phyloP scores from a whole-genome alignment of 1,139 yeast genomes.

The Yamadazyma aaseri region DNA sequence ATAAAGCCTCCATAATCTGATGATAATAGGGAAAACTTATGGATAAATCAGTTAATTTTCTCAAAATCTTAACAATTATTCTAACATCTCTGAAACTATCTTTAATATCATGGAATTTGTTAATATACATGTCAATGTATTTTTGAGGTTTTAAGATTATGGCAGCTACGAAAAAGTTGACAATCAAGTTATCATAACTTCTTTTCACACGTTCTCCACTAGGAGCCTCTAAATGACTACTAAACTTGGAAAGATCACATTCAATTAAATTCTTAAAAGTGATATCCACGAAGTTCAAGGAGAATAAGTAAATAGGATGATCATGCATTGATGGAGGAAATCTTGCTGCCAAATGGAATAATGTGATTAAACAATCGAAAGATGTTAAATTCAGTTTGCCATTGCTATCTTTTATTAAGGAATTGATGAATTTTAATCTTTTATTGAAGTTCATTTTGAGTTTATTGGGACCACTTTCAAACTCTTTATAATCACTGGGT shows the following conservation, averaged over 20 bases:
- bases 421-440: constrained; percentile 33
- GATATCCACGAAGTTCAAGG: constrained; percentile 37
- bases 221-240: constrained; percentile 15
- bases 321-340: constrained; percentile 21
- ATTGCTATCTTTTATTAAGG: constrained; percentile 34
- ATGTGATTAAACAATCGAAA: constrained; percentile 41
- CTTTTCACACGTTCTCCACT: constrained; percentile 11
- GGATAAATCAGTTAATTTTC: constrained; percentile 33
- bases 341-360: constrained; percentile 44
- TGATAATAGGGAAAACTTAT: constrained; percentile 24
- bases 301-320: constrained; percentile 46
- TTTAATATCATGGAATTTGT: constrained; percentile 24
- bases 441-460: constrained; percentile 35
- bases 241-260: constrained; percentile 13
- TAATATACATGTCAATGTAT: constrained; percentile 26
- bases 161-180: constrained; percentile 44
- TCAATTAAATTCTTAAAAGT: constrained; percentile 29
- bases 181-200: constrained; percentile 25
- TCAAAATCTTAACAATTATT: constrained; percentile 38
- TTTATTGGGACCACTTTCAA: constrained; percentile 28
- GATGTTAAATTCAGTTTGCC: constrained; percentile 40
- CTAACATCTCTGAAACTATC: constrained; percentile 31
- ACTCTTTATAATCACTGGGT: constrained; percentile 37
- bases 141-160: constrained; percentile 38
- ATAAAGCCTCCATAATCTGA: constrained; percentile 23